Base-by-base conservation (phyloP, 495 filamentous ascomycete genomes). In the Cercophora samala region DNA sequence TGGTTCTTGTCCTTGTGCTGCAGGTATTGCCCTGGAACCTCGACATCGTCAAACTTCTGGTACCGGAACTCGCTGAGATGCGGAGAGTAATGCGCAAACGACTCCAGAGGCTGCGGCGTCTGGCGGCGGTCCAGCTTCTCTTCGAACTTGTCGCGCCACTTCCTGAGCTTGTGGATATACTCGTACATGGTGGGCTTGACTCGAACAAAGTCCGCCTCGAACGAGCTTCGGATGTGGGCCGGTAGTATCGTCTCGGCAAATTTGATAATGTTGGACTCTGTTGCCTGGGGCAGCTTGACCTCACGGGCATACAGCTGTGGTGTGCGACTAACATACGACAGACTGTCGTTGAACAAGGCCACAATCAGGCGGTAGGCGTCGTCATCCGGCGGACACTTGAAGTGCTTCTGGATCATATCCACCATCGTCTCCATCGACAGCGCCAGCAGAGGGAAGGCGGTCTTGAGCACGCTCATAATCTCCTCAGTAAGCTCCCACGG, bases 361-460 rank as follows among this genome's bases (percentile, higher is more conserved):
- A 97, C 93, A 65, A 99, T 98, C n/a, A 99, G 83, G 19, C 96
- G 87, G 75, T 97, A 98, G 6, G 96, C 96, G 79, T 99, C 96
- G 74, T 99, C 96, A 71, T 99, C 96, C 0, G 94, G 93, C 26
- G 93, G 94, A 73, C 94, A 97, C 75, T 97, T 98, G 86, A 98
- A 98, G 78, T 98, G 89, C 83, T 97, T 97, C 77, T 91, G 88
- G 69, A 98, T 97, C 78, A 97, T 93, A 73, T 99, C 96, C 32
- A 97, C 93, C 94, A 99, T 98, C 0, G 93, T 96, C 80, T 99
- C 96, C 93, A 99, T 97, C 2, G 95, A 98, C 42, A 97, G 81
- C 3, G 95, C 94, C 67, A 99, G 88, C 52, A 99, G 82, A 21
- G 96, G 96, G 81, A 97, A 98, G 0, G 93, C 93, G 17, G 93